Evolutionary conservation across 805 yeast genomes (phyloP).

Genomic region (Starmera quercuum): DNA sequence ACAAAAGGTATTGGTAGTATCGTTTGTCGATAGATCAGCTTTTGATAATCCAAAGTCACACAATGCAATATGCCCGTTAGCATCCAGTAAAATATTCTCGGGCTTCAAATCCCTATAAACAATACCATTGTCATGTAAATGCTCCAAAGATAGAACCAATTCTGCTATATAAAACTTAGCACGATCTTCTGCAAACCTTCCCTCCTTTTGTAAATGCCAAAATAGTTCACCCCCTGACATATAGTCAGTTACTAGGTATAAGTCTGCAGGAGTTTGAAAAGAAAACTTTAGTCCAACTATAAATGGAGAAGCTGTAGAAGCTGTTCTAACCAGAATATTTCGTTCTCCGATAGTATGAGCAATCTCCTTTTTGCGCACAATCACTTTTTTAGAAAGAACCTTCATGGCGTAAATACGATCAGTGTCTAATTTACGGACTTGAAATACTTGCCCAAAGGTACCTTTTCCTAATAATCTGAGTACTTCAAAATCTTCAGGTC

Average conservation of each 20-base stretch:
- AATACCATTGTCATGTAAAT: slow-evolving; percentile 89
- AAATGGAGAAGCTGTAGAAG: slow-evolving; percentile 83
- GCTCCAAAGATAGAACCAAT: slow-evolving; percentile 86
- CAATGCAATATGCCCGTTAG: slow-evolving; percentile 93
- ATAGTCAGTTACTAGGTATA: slow-evolving; percentile 91
- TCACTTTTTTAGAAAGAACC: slow-evolving; percentile 87
- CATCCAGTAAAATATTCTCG: slow-evolving; percentile 90
- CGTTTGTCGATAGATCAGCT: slow-evolving; percentile 77
- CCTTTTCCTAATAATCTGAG: slow-evolving; percentile 90
- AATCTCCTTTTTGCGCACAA: slow-evolving; percentile 93
- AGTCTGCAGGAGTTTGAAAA: slow-evolving; percentile 89
- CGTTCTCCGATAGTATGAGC: slow-evolving; percentile 98
- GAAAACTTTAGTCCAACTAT: slow-evolving; percentile 94
- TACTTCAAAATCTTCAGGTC: slow-evolving; percentile 93
- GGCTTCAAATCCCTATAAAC: slow-evolving; percentile 97
- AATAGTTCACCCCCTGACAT: slow-evolving; percentile 98
- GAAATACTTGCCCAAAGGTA: slow-evolving; percentile 96
- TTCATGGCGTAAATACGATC: slow-evolving; percentile 95
- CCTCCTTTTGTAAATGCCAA: slow-evolving; percentile 96
- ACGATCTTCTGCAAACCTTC: slow-evolving; percentile 85
- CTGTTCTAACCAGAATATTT: slow-evolving; percentile 87
- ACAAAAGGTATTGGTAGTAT: slow-evolving; percentile 92
- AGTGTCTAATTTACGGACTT: slow-evolving; percentile 87
- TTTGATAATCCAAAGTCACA: slow-evolving; percentile 97
- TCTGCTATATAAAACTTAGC: slow-evolving; percentile 98